Conservation (phyloP, 2,329 filamentous ascomycete genomes). For the Escovopsis sp. region DNA sequence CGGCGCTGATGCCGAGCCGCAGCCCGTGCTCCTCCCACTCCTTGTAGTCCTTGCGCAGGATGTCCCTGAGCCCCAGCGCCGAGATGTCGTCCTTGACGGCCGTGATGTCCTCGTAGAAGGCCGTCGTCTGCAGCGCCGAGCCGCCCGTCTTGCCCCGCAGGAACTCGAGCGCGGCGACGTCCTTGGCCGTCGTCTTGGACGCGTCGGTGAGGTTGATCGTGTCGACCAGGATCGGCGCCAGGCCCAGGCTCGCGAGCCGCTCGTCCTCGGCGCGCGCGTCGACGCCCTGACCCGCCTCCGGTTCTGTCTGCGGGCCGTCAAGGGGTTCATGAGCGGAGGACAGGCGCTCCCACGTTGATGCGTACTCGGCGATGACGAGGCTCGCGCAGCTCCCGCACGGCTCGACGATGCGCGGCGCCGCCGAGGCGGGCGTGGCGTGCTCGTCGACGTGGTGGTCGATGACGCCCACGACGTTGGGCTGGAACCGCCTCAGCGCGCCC, state of each 20-base stretch:
- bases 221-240: slow-evolving; percentile 61
- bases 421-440: slow-evolving; percentile 29
- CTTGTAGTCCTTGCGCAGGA: slow-evolving; percentile 75
- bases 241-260: slow-evolving; percentile 49
- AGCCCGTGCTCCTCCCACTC: slow-evolving; percentile 48
- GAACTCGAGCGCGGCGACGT: slow-evolving; percentile 41
- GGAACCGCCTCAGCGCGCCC: slow-evolving; percentile 41
- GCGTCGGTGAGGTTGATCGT: slow-evolving; percentile 49
- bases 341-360: slow-evolving; percentile 41
- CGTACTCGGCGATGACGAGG: slow-evolving; percentile 47
- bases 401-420: slow-evolving; percentile 45
- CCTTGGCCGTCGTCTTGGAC: slow-evolving; percentile 50
- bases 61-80: slow-evolving; percentile 44
- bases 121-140: slow-evolving; percentile 32
- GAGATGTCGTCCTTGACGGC: slow-evolving; percentile 55
- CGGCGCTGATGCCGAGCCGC: slow-evolving; percentile 51
- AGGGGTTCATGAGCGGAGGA: slow-evolving; percentile 2
- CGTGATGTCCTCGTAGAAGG: slow-evolving; percentile 45
- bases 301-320: no score
- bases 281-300: slow-evolving; percentile 6
- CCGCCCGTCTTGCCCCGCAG: slow-evolving; percentile 36
- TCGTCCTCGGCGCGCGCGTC: slow-evolving; percentile 27
- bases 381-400: slow-evolving; percentile 61
- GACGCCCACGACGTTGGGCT: slow-evolving; percentile 42
- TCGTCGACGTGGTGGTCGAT: slow-evolving; percentile 76